Conservation (phyloP, 2,329 filamentous ascomycete genomes). For the Rutstroemia sp. region DNA sequence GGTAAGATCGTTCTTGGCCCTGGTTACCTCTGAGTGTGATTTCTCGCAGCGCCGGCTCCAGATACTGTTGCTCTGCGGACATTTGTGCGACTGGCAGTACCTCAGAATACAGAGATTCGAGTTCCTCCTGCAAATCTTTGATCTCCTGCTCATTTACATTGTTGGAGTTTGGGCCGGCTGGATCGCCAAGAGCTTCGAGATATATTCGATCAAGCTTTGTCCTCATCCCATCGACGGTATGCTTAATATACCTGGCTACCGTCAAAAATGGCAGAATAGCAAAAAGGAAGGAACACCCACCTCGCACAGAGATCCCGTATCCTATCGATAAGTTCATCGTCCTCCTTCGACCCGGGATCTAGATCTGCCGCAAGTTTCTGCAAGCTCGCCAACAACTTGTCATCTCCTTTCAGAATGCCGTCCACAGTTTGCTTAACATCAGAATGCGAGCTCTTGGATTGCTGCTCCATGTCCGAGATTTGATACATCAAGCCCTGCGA, state of each 20-base stretch:
- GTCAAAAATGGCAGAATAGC: constrained; percentile 1
- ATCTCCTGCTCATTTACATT: constrained; percentile 33
- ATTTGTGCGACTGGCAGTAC: constrained; percentile 64
- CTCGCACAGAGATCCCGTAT: constrained; percentile 53
- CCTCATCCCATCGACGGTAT: constrained; percentile 47
- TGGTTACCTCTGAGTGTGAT: constrained; percentile 38
- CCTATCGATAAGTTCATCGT: constrained; percentile 45
- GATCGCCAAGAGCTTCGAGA: constrained; percentile 37
- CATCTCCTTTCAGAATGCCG: constrained; percentile 50
- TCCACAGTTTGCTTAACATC: constrained; percentile 43
- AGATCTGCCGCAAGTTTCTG: constrained; percentile 60
- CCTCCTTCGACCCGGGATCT: constrained; percentile 43
- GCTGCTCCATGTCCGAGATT: constrained; percentile 43
- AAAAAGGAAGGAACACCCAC: constrained; percentile 24
- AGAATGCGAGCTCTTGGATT: constrained; percentile 38
- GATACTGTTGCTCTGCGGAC: constrained; percentile 60
- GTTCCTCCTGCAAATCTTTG: constrained; percentile 50
- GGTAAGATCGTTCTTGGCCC: constrained; percentile 37
- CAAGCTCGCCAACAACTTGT: constrained; percentile 56
- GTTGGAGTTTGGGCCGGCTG: constrained; percentile 6
- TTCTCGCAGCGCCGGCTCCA: constrained; percentile 49
- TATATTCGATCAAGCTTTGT: constrained; percentile 50
- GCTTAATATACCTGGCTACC: constrained; percentile 44
- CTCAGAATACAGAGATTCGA: constrained; percentile 63
- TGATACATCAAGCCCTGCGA: constrained; percentile 40